These are phyloP conservation scores for Brassica nigra DNA, from an alignment of 345 rosid species.

Conservation along the genomic window DNA sequence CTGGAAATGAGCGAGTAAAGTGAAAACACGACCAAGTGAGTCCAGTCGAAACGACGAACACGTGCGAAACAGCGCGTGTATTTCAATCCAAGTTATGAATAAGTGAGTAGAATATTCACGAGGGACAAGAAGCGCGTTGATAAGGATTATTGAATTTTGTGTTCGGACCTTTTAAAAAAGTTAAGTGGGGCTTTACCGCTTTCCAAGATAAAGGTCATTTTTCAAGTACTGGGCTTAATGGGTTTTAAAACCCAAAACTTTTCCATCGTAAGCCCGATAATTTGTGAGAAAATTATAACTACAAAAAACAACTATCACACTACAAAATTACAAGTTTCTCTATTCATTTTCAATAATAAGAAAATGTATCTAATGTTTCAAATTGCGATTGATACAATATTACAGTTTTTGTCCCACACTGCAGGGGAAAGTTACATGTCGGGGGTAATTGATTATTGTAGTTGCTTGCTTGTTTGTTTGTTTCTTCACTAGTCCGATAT, in stretches of 20 bases:
- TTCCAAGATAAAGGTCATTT: slow-evolving; percentile 1
- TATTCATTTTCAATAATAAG: background rate
- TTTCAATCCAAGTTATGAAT: background rate
- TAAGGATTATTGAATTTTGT: slow-evolving; percentile 1
- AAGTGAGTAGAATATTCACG: background rate
- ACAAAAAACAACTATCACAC: background rate
- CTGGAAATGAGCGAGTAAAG: slow-evolving; percentile 24
- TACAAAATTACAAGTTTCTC: background rate
- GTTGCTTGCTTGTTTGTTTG: background rate
- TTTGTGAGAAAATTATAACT: background rate
- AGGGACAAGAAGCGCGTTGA: slow-evolving; percentile 12
- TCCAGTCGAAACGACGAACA: background rate
- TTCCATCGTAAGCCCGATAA: background rate
- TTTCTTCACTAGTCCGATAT: background rate
- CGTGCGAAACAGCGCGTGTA: background rate
- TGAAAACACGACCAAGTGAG: slow-evolving; percentile 11
- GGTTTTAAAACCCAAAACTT: background rate
- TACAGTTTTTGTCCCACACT: background rate
- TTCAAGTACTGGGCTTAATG: background rate
- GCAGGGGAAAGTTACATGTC: slow-evolving; percentile 23
- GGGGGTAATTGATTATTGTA: background rate
- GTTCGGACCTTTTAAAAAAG: background rate
- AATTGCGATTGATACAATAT: background rate
- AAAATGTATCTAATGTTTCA: background rate
- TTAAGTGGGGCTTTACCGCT: background rate